phyloP scores from a whole-genome alignment of 345 rosid species.

The Lumnitzera littorea region DNA sequence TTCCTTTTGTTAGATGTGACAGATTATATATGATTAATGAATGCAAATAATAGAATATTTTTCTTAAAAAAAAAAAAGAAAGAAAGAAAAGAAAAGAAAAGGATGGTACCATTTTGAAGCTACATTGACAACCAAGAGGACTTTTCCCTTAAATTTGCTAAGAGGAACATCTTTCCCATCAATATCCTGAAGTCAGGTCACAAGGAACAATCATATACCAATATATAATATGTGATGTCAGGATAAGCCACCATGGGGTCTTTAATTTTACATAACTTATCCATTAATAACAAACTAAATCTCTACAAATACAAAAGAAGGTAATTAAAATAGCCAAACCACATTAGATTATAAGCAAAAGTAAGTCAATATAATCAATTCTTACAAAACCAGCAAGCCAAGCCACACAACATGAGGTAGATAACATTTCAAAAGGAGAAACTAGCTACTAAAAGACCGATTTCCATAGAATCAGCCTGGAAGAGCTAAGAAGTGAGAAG shows the following conservation, averaged over 20 bases:
- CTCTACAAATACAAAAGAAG: not conserved
- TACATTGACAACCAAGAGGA: slow-evolving; percentile 80
- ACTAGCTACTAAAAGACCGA: too few species aligned
- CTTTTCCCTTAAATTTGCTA: slow-evolving; percentile 75
- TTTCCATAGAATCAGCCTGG: too few species aligned
- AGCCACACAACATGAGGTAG: too few species aligned
- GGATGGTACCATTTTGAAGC: slow-evolving; percentile 78
- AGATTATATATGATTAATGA: too few species aligned
- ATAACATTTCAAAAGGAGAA: too few species aligned
- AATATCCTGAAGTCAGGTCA: slow-evolving; percentile 50
- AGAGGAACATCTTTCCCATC: slow-evolving; percentile 76
- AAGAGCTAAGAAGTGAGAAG: too few species aligned
- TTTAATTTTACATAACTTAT: too few species aligned
- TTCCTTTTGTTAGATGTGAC: slow-evolving; percentile 8
- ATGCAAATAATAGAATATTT: too few species aligned
- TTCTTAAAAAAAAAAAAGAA: not conserved
- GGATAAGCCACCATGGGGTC: too few species aligned
- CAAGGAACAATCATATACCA: not conserved
- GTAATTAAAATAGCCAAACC: not conserved
- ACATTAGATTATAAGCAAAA: not conserved
- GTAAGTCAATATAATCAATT: slow-evolving; percentile 5
- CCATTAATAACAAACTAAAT: too few species aligned
- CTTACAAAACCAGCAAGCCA: not conserved
- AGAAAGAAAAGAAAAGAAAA: not conserved
- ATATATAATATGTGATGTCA: too few species aligned